Evolutionary conservation across 2,329 filamentous ascomycete species (phyloP), one percentile per base, ranked within the genome.

Genomic region (Emergomyces pasteurianus): DNA sequence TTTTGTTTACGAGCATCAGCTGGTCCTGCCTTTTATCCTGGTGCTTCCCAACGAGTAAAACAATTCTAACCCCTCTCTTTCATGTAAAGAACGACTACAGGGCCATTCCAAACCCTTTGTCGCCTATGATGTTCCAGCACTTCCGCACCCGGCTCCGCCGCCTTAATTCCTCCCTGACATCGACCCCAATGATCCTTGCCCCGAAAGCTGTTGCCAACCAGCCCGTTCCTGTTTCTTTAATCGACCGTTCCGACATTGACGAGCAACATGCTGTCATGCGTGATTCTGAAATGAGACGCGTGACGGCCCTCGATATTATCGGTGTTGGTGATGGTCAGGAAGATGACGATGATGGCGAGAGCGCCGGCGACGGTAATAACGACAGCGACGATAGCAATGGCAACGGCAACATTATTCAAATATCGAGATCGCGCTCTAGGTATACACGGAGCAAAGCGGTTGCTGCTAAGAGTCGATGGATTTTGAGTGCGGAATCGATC

Each of bases 91-190:
- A 42, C 31, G 55, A 58, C 26, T 28, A 61, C 23, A 47, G 14
- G 5, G 18, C 21, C 38, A 31, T 4, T 42, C 23, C 36, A 14
- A 58, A 28, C 16, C 46, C 59, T 50, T 53, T 58, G 50, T 49
- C 53, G 42, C 54, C 52, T 10, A 23, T 58, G 54, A 38, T 38
- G 40, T 52, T 61, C 59, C 53, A 50, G 9, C 86, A 18, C 76
- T 73, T 36, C 81, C 81, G 2, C n/a, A 34, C 55, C 9, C 58
- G 58, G 71, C 69, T 53, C 69, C 69, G 46, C 69, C 67, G 28
- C 67, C 67, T 58, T 14, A 61, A 58, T 54, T 50, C 50, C 42
- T 46, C 59, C 46, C 36, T 55, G 2, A 8, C 42, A 21, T 57
- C 55, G 18, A 31, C 55, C 26, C 38, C 53, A 10, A 26, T 40